These are phyloP conservation scores for Saccharomycopsis guyanensis DNA, from an alignment of 805 yeast species.

Conservation along the genomic window DNA sequence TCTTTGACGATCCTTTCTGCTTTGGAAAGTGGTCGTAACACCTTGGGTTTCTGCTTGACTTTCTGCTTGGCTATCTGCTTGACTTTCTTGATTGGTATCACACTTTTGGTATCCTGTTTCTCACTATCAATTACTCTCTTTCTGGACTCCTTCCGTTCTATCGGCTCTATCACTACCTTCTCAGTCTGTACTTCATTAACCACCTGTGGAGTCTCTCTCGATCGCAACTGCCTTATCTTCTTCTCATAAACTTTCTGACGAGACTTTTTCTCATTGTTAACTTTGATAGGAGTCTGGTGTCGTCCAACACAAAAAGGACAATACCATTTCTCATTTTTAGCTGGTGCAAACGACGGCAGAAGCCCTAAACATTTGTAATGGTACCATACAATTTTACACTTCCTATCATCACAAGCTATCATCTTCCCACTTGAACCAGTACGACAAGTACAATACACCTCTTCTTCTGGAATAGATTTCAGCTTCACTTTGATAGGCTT, in stretches of 20 bases:
- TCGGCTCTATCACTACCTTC: too few species aligned
- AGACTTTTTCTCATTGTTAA: too few species aligned
- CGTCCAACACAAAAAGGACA: slow-evolving; percentile 42
- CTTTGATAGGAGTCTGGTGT: slow-evolving; percentile 22
- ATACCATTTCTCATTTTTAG: slow-evolving; percentile 60
- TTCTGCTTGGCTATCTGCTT: too few species aligned
- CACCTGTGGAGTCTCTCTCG: too few species aligned
- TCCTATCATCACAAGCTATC: slow-evolving; percentile 83
- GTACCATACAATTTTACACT: slow-evolving; percentile 64
- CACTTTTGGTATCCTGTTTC: too few species aligned
- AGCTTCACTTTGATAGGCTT: slow-evolving; percentile 21
- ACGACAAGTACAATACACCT: slow-evolving; percentile 40
- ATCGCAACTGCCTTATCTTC: neutral
- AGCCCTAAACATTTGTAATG: slow-evolving; percentile 74
- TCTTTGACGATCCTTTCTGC: neutral
- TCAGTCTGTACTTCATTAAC: too few species aligned
- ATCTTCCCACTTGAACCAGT: slow-evolving; percentile 57
- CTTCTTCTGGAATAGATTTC: too few species aligned
- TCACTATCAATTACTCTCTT: too few species aligned
- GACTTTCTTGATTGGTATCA: too few species aligned
- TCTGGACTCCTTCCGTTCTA: too few species aligned
- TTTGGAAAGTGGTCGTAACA: neutral
- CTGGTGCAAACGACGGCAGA: slow-evolving; percentile 36
- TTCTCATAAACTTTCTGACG: neutral
- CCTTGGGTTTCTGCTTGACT: too few species aligned